Percentiles rank a stretch among this genome's conserved stretches.
These are phyloP conservation scores for Lolium perenne DNA, from an alignment of 176 grass and related monocot genomes.

Conservation along the genomic window DNA sequence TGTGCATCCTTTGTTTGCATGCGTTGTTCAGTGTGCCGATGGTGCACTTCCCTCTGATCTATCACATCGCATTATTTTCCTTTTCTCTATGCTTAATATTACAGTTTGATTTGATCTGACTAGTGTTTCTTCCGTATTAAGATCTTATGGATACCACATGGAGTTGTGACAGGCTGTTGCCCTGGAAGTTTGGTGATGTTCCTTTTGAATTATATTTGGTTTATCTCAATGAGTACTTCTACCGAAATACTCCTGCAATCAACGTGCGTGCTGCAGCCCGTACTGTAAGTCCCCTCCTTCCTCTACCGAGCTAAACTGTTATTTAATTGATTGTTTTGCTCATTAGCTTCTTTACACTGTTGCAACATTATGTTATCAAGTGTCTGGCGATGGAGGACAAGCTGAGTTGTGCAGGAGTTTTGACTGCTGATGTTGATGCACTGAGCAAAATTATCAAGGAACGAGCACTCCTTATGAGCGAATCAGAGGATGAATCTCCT, in stretches of 20 bases:
- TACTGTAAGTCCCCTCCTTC: not conserved
- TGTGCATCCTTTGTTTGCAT: not conserved
- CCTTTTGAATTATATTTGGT: not conserved
- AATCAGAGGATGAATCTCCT: not conserved
- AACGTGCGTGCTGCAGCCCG: not conserved
- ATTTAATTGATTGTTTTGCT: not conserved
- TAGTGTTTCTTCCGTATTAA: not conserved
- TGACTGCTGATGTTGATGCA: not conserved
- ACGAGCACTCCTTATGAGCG: not conserved
- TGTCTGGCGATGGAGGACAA: not conserved
- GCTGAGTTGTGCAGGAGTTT: not conserved
- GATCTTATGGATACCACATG: not conserved
- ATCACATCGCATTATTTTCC: not conserved
- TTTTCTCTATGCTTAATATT: not conserved
- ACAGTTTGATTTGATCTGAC: not conserved
- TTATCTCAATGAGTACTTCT: constrained; percentile 6
- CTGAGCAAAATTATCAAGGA: not conserved
- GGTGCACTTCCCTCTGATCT: not conserved
- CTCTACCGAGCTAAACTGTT: not conserved
- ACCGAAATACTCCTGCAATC: not conserved
- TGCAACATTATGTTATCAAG: not conserved
- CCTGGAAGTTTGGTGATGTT: not conserved
- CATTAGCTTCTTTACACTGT: not conserved
- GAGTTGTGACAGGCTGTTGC: not conserved
- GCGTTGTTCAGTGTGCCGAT: not conserved